phyloP scores from a whole-genome alignment of 306 rosid species.

The Potentilla sterilis region DNA sequence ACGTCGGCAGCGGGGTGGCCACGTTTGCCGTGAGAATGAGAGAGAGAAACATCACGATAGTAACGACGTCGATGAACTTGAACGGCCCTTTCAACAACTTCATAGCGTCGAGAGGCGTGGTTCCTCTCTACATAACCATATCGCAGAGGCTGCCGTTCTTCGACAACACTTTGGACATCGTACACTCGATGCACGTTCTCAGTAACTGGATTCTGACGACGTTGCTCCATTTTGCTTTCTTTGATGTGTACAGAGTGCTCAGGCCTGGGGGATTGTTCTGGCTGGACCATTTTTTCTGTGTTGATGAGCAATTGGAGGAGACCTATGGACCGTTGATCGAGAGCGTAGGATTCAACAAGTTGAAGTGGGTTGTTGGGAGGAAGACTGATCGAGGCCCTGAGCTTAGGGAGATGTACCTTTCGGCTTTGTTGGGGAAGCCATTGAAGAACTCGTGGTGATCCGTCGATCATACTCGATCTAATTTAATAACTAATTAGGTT shows the following conservation, averaged over 20 bases:
- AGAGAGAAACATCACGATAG: background rate
- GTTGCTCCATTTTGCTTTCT: slow-evolving; percentile 29
- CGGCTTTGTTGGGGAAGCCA: slow-evolving; percentile 51
- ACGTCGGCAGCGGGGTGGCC: background rate
- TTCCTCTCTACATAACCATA: background rate
- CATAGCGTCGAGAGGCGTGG: background rate
- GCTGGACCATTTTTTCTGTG: slow-evolving; percentile 52
- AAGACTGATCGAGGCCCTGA: slow-evolving; percentile 41
- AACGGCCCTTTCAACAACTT: background rate
- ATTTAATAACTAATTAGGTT: no score
- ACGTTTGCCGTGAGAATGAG: background rate
- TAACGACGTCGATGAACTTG: background rate
- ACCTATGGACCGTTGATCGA: slow-evolving; percentile 41
- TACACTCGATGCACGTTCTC: background rate
- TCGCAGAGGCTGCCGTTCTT: background rate
- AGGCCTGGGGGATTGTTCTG: slow-evolving; percentile 54
- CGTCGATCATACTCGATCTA: no score
- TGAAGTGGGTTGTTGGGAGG: slow-evolving; percentile 46
- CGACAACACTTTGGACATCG: background rate
- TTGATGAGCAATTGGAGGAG: slow-evolving; percentile 31
- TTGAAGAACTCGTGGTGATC: slow-evolving; percentile 10
- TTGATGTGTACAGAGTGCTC: slow-evolving; percentile 39
- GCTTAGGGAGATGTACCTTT: slow-evolving; percentile 41
- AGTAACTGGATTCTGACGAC: slow-evolving; percentile 14
- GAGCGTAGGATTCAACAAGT: slow-evolving; percentile 41